Base-by-base conservation (phyloP, 495 filamentous ascomycete species). In the Oleoguttula mirabilis region DNA sequence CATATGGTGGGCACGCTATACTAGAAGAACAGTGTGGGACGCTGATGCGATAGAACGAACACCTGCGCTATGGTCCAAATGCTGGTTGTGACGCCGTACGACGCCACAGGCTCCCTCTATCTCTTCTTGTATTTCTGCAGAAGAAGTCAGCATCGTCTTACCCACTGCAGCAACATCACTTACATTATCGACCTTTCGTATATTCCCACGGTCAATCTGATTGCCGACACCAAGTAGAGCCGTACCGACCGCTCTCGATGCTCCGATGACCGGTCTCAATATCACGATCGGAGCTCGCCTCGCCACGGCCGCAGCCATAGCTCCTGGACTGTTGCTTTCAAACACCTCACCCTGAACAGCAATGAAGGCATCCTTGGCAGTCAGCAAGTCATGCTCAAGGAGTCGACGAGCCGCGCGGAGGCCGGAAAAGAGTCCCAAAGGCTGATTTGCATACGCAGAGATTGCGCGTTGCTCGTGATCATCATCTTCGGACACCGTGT, bases 201-300 rank as follows among this genome's bases (percentile, higher is more conserved):
- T 67, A 60, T 93, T 87, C 52, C 75, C 72, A 25, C 80, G 82
- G 63, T 99, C 92, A 52, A 96, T 58, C 33, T 82, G 76, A 60
- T 96, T 99, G 3, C 85, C 88, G n/a, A 87, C 87, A 16, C 92
- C 92, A 60, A 95, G 65, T 48, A 96, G 62, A 15, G 88, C 84
- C 62, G 90, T 81, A 5, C 86, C 82, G 16, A 94, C 80, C 1
- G 87, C 92, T 57, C 88, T 88, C 37, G 78, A 84, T 6, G 84
- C 82, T 1, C 90, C 92, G 55, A 96, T 85, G 1, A 83, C 82
- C 20, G 92, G 92, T 43, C 88, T 66, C 32, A 99, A 71, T 25
- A 96, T 82, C 8, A 95, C 80, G 0, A 86, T 94, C 27, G 92
- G 92, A 21, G 87, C 87, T 46, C 79, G 73, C 60, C 71, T 81